Evolutionary conservation across 163 green algal genomes (phyloP).

Genomic region (Prototheca wickerhamii): DNA sequence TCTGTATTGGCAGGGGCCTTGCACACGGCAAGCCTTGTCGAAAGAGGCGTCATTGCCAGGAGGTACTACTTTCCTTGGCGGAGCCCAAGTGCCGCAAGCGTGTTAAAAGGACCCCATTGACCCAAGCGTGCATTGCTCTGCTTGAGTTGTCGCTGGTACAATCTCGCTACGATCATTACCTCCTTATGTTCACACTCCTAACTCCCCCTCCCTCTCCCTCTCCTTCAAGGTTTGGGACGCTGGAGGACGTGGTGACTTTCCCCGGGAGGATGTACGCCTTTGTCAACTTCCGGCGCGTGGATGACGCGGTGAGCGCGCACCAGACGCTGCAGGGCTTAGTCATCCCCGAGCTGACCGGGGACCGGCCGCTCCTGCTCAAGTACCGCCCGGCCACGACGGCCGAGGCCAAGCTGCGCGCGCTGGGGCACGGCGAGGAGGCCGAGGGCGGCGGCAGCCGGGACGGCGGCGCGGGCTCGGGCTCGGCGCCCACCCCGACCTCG

Average conservation of each 20-base stretch:
- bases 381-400: constrained; percentile 28
- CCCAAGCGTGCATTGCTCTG: too few species aligned
- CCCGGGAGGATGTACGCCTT: constrained; percentile 53
- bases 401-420: constrained; percentile 9
- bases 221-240: constrained; percentile 17
- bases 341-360: constrained; percentile 24
- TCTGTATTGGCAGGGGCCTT: too few species aligned
- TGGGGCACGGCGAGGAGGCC: constrained; percentile 13
- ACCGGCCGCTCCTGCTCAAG: constrained; percentile 30
- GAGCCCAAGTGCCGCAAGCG: too few species aligned
- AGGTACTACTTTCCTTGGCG: too few species aligned
- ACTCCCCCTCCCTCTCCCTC: not conserved
- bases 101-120: too few species aligned
- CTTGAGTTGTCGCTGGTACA: too few species aligned
- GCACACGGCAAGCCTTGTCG: too few species aligned
- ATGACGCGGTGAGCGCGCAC: constrained; percentile 26
- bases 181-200: not conserved
- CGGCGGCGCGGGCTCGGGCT: not conserved
- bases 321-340: constrained; percentile 12
- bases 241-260: constrained; percentile 55
- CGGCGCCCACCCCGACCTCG: not conserved
- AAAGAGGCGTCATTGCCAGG: too few species aligned
- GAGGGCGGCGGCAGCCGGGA: constrained; percentile 1
- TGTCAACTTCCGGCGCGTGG: constrained; percentile 46
- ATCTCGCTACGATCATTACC: too few species aligned